phyloP scores from a whole-genome alignment of 306 rosid genomes.

The Quercus robur region DNA sequence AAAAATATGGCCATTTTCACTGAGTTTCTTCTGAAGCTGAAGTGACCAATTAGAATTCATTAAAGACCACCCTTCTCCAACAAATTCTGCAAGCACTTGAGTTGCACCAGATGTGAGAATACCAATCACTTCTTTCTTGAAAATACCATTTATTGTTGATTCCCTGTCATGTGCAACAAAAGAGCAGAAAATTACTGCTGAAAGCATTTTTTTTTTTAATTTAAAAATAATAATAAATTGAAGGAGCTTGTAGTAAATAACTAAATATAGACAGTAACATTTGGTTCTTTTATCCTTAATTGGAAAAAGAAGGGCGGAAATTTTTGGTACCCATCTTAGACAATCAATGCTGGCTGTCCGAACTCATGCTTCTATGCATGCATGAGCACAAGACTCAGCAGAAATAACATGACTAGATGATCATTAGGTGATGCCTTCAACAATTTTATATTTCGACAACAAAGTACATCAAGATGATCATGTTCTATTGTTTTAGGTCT shows the following conservation, averaged over 20 bases:
- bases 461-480: neutral
- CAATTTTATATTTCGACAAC: neutral
- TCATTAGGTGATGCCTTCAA: neutral
- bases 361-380: neutral
- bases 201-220: too few species aligned
- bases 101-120: conserved; percentile 22
- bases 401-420: neutral
- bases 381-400: neutral
- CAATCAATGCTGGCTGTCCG: neutral
- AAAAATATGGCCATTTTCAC: conserved; percentile 22
- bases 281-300: neutral
- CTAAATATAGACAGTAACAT: neutral
- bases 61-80: conserved; percentile 32
- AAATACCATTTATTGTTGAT: conserved; percentile 5
- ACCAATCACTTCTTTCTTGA: conserved; percentile 25
- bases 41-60: conserved; percentile 34
- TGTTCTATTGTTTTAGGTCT: neutral
- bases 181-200: neutral
- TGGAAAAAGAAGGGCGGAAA: neutral
- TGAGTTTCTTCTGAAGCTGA: conserved; percentile 7
- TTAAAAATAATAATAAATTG: too few species aligned
- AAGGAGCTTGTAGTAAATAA: neutral
- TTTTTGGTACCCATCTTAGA: neutral
- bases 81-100: conserved; percentile 29
- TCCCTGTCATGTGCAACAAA: conserved; percentile 13